phyloP scores from a whole-genome alignment of 768 basidiomycete species.

The Boletus sensibilis region DNA sequence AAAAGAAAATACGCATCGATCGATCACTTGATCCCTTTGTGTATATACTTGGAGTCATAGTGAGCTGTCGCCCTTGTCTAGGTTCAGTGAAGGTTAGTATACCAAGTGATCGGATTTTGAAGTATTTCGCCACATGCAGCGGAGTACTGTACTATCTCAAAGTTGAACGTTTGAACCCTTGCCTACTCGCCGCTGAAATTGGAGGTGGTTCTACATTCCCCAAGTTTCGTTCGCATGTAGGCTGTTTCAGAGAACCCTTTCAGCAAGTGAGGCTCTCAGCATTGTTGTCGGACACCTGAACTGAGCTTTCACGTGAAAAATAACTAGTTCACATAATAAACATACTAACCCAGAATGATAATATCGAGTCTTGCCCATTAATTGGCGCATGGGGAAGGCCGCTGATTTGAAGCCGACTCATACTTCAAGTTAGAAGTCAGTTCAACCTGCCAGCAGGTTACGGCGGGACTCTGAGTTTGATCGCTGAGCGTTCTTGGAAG shows the following conservation, averaged over 20 bases:
- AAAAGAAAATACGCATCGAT: background rate
- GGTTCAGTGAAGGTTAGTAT: too few relatives aligned
- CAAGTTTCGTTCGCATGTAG: background rate
- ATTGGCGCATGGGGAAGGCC: background rate
- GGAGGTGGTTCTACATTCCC: background rate
- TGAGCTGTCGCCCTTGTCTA: background rate
- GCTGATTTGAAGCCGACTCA: background rate
- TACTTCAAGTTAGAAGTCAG: too few relatives aligned
- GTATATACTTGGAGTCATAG: background rate
- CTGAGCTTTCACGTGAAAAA: background rate
- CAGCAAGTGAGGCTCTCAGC: background rate
- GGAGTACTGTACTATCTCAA: background rate
- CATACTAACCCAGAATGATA: background rate
- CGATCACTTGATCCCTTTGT: background rate
- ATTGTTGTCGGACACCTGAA: background rate
- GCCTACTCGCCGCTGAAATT: background rate
- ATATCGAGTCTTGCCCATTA: background rate
- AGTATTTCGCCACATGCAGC: background rate
- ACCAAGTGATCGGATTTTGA: background rate
- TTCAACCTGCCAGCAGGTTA: background rate
- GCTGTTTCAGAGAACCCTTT: background rate
- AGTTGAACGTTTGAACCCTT: background rate
- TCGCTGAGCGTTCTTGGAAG: background rate
- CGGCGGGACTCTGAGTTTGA: background rate
- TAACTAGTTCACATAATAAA: background rate